phyloP scores from a whole-genome alignment of 352 stramenopile species.

The Pythium rhizo-oryzae region DNA sequence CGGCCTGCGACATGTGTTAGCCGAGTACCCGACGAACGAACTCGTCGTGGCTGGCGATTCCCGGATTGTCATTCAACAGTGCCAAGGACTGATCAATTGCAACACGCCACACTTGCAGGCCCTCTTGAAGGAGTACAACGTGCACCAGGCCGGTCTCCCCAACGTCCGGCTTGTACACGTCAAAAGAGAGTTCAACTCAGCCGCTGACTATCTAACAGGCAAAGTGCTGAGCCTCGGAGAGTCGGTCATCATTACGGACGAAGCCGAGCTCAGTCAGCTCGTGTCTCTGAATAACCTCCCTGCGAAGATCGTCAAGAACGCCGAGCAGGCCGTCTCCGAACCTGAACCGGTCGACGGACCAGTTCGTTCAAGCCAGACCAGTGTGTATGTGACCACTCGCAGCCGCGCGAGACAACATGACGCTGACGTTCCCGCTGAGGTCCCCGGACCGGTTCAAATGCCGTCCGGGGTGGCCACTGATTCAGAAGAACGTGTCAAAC shows the following conservation, averaged over 20 bases:
- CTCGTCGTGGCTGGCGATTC: not conserved
- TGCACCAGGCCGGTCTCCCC: not conserved
- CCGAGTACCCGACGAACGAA: not conserved
- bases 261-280: too few species aligned
- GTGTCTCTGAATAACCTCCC: too few species aligned
- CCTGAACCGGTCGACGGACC: not conserved
- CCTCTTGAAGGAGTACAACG: not conserved
- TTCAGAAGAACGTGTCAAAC: not conserved
- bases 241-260: not conserved
- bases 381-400: not conserved
- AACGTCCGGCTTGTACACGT: slow-evolving; percentile 12
- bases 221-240: not conserved
- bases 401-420: not conserved
- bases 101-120: not conserved
- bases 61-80: not conserved
- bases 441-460: too few species aligned
- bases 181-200: slow-evolving; percentile 9
- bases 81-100: not conserved
- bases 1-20: not conserved
- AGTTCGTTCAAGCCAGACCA: not conserved
- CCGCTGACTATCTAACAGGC: slow-evolving; percentile 1
- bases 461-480: too few species aligned
- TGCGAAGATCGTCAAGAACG: too few species aligned
- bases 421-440: not conserved
- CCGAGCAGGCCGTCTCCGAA: not conserved